Evolutionary conservation across 148 eudicot species (phyloP).

Genomic region (Rhododendron henanense): DNA sequence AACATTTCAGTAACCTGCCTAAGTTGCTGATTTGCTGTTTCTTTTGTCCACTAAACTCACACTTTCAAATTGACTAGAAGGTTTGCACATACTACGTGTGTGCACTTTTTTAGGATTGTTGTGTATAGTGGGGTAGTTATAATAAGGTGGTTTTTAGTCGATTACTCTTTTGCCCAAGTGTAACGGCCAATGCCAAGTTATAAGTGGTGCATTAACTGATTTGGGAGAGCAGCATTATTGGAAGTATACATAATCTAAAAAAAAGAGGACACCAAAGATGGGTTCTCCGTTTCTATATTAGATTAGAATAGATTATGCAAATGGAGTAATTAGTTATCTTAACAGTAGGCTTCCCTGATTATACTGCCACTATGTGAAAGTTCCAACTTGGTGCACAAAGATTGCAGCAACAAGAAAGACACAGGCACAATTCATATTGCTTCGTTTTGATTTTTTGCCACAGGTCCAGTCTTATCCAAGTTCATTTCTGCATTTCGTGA

Average conservation of each 20-base stretch:
- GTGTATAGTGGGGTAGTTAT: no score
- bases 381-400: background rate
- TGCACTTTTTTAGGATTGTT: no score
- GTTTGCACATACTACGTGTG: no score
- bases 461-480: constrained; percentile 88
- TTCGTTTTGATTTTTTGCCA: constrained; percentile 8
- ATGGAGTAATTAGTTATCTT: background rate
- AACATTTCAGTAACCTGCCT: background rate
- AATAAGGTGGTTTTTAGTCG: no score
- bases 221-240: no score
- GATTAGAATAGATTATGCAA: background rate
- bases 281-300: background rate
- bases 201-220: no score
- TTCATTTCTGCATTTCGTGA: constrained; percentile 75
- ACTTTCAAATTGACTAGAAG: background rate
- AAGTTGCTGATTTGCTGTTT: background rate
- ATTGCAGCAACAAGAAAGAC: background rate
- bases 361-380: background rate
- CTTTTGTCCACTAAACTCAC: background rate
- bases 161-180: no score
- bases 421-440: background rate
- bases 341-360: background rate
- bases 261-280: background rate
- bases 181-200: no score
- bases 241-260: background rate